Evolutionary conservation across 2,329 filamentous ascomycete genomes (phyloP), one percentile per base, ranked within the genome.

Genomic region (Colletotrichum sp.): DNA sequence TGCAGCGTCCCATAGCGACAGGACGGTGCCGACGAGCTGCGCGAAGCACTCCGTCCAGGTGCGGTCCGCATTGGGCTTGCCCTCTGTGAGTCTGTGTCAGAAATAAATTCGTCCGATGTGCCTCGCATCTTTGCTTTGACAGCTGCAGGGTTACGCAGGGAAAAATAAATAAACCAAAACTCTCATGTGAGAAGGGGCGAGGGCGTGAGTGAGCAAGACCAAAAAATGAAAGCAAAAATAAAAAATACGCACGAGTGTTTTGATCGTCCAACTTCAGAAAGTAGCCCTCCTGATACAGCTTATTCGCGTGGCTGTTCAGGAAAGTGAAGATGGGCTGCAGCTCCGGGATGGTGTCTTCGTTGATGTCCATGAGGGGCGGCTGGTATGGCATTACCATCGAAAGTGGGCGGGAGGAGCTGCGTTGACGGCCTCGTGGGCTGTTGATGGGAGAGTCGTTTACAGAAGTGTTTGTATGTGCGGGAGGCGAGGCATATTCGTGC

Each of bases 41-140:
- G 96, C 96, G 86, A 98, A 99, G 85, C 95, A 98, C 88, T 99
- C 97, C 48, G 94, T 94, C 97, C 97, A 99, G 78, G 93, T 95
- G 80, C 97, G 91, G 84, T 98, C 96, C 57, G 91, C 85, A 82
- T 96, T 98, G 13, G 96, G 94, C 78, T 94, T 93, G 67, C 97
- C 97, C 85, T 96, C 96, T 98, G 84, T 52, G 30, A 55, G 16
- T 34, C 16, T 48, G 66, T 61, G 59, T 71, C 57, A 68, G 72
- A 59, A 57, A 34, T 25, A 55, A 64, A 34, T 25, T 69, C 30
- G 57, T 44, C 59, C 66, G 28, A 70, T 55, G 55, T 44, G 60
- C 19, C 22, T 27, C 12, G 57, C 30, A 36, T 60, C 25, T n/a
- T 12, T 32, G 32, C 27, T 28, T 32, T 44, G 36, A 30, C 28